Evolutionary conservation across 257 asterid genomes (phyloP), one percentile per base, ranked within the genome.

Genomic region (Solanum pinnatisectum): DNA sequence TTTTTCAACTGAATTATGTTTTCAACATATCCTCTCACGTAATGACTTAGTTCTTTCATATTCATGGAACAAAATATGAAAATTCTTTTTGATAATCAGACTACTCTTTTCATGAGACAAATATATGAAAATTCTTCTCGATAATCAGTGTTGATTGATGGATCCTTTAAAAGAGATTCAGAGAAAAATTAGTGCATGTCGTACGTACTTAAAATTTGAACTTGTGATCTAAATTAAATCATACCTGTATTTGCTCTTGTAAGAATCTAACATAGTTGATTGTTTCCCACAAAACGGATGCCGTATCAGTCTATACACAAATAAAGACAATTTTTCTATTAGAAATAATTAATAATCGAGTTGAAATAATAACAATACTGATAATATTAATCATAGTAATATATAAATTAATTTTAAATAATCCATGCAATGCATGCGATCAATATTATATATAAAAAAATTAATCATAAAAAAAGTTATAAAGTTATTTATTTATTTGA

Each of bases 201-300:
- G 4, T 52, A 56, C 2, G 1, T 40, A 42, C 4, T 16, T 18
- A 56, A 56, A 6, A 56, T 20, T 56, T 56, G n/a, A 56, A 56
- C 2, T 56, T 56, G 11, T 56, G n/a, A 56, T 56, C 65, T 56
- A 56, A 56, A 56, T 56, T 56, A 56, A 59, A 20, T 59, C 40
- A 18, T 81, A 90, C 92, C 89, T 90, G 89, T 73, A 89, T 86
- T 86, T 89, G 92, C 63, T 87, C 90, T 52, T 89, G 90, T 27
- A 87, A 90, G 65, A 89, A 91, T 87, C 84, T 91, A 25, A 91
- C 82, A 67, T 74, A 86, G 67, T 87, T 88, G 36, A 91, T 85
- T 79, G 92, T 71, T 87, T 91, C 92, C 88, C 89, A 72, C 5
- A 91, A 49, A 25, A 91, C 92, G 3, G 92, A 91, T 32, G 92